These are phyloP conservation scores for Pueraria montana DNA, from an alignment of 306 rosid species.

Conservation along the genomic window DNA sequence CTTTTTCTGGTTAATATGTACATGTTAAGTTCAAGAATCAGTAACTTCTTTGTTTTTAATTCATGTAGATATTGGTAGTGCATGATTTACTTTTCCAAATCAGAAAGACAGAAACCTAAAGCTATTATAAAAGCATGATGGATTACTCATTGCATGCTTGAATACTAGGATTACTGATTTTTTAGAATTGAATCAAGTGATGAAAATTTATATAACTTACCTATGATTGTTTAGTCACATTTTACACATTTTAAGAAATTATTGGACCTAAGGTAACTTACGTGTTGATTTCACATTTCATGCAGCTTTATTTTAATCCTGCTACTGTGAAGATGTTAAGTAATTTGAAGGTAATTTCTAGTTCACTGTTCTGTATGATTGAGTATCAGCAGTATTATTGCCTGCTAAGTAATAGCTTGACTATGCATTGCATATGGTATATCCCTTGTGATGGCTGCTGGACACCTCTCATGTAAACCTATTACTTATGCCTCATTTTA, in stretches of 20 bases:
- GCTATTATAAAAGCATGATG: conserved; percentile 18
- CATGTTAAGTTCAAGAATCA: not conserved
- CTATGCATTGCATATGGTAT: conserved; percentile 41
- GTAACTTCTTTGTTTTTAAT: not conserved
- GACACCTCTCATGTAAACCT: conserved; percentile 16
- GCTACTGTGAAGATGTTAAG: conserved; percentile 99
- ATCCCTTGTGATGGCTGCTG: conserved; percentile 37
- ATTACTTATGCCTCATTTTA: conserved; percentile 1
- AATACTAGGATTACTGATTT: conserved; percentile 24
- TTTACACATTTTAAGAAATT: conserved; percentile 22
- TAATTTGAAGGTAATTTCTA: conserved; percentile 87
- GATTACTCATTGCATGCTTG: conserved; percentile 8
- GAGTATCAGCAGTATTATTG: conserved; percentile 21
- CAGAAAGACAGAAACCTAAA: not conserved
- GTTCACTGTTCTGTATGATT: conserved; percentile 33
- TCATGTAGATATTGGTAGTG: not conserved
- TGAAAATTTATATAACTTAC: not conserved
- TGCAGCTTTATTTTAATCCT: conserved; percentile 98
- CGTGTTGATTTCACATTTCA: conserved; percentile 43
- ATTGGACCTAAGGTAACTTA: conserved; percentile 45
- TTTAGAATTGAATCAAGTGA: conserved; percentile 9
- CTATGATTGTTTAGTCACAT: not conserved
- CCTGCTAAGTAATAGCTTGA: conserved; percentile 40
- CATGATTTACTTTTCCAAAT: conserved; percentile 37
- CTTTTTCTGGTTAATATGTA: conserved; percentile 20